Percentiles rank a stretch among this genome's conserved stretches.
phyloP scores from a whole-genome alignment of 2,329 filamentous ascomycete species.

The Neurospora sp. region DNA sequence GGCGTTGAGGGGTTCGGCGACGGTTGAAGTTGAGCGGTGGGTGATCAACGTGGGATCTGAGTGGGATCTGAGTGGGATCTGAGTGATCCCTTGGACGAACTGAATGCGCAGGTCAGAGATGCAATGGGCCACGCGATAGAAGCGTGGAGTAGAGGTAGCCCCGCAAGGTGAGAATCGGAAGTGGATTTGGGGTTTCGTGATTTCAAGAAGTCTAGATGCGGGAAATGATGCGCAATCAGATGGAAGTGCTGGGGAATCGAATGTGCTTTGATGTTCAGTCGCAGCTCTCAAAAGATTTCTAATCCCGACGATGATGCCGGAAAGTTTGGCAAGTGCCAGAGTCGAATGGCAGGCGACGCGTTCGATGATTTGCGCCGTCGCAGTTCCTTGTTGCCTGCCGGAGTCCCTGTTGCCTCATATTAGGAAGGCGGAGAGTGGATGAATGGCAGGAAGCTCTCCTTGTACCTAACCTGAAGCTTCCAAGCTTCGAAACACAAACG shows the following conservation, averaged over 20 bases:
- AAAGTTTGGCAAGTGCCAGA: background rate
- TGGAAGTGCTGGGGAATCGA: background rate
- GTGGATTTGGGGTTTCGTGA: background rate
- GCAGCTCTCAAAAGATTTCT: background rate
- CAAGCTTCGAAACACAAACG: background rate
- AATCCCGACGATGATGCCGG: background rate
- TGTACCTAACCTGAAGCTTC: background rate
- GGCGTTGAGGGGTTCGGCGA: background rate
- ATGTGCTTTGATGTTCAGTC: background rate
- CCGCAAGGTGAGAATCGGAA: background rate
- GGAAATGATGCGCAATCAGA: background rate
- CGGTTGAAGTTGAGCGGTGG: background rate
- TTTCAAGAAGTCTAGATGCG: background rate
- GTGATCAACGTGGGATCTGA: background rate
- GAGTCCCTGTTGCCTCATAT: background rate
- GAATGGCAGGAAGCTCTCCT: background rate
- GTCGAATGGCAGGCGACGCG: background rate
- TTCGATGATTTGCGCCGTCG: background rate
- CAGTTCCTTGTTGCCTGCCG: background rate
- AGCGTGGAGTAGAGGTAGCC: background rate
- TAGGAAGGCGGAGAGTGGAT: background rate
- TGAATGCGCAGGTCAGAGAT: slow-evolving; percentile 6
- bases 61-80: background rate
- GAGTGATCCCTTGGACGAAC: background rate
- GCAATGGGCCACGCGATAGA: slow-evolving; percentile 3